phyloP scores from a whole-genome alignment of 2,329 filamentous ascomycete genomes.

The Dactylellina drechsleri region DNA sequence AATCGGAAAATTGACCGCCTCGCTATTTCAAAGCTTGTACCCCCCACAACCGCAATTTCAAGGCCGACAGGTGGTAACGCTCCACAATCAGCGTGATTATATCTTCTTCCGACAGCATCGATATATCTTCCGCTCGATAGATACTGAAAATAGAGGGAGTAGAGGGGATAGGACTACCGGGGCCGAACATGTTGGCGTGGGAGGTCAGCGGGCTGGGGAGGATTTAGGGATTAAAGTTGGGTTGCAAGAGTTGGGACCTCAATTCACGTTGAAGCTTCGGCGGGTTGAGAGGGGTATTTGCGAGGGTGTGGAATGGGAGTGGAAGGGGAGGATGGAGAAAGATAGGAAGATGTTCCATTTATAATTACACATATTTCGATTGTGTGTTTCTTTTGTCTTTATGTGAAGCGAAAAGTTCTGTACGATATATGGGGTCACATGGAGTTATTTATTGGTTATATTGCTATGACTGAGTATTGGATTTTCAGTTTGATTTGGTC shows the following conservation, averaged over 20 bases:
- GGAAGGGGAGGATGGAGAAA: slow-evolving; percentile 96
- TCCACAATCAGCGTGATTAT: slow-evolving; percentile 96
- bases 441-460: slow-evolving; percentile 9
- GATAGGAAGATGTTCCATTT: slow-evolving; percentile 91
- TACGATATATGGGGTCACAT: slow-evolving; percentile 8
- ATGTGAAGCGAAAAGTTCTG: background rate
- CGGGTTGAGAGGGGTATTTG: slow-evolving; percentile 89
- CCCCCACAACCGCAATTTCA: slow-evolving; percentile 83
- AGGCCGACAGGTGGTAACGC: slow-evolving; percentile 87
- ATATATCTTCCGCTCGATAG: slow-evolving; percentile 83
- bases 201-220: slow-evolving; percentile 82
- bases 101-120: slow-evolving; percentile 91
- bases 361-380: slow-evolving; percentile 62
- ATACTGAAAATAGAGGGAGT: slow-evolving; percentile 41
- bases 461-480: too few relatives aligned
- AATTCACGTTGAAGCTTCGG: slow-evolving; percentile 85
- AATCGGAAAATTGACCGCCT: slow-evolving; percentile 85
- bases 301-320: slow-evolving; percentile 89
- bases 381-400: background rate
- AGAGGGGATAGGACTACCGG: slow-evolving; percentile 70
- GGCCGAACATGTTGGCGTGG: slow-evolving; percentile 62
- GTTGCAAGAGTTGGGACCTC: slow-evolving; percentile 87
- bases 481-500: too few relatives aligned
- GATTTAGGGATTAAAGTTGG: slow-evolving; percentile 76
- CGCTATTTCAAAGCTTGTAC: slow-evolving; percentile 82